Base-by-base conservation (phyloP, 129 eudicot genomes). In the Escallonia rubra region DNA sequence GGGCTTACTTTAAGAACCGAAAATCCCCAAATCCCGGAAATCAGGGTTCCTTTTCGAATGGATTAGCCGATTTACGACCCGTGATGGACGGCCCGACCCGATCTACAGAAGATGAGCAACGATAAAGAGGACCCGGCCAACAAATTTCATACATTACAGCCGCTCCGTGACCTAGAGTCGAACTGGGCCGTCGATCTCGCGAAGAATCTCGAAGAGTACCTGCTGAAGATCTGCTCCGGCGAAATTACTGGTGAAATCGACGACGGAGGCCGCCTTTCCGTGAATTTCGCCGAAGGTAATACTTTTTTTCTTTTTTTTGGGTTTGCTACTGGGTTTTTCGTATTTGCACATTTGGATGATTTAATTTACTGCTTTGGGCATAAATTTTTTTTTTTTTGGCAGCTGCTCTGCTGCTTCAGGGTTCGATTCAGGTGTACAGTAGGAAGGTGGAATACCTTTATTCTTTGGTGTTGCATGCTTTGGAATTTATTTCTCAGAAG, bases 101-200 rank as follows among this genome's bases (percentile, higher is more conserved):
- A 41, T 43, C 23, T 16, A 1, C 3, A 38, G 40, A 76, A 80
- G 39, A 85, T 87, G 96, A 84, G 57, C 71, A 70, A 52, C 64
- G 75, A 80, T 48, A 73, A 64, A 46, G 85, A 75, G 72, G 79
- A 70, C 16, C 77, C 78, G 34, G 66, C 82, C 67, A 82, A 59
- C 61, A 78, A 74, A 11, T 82, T 82, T 53, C 86, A 89, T 57
- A 74, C 87, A 15, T 82, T 93, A 3, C 92, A 83, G 73, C 93
- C 99, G 0, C 95, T 60, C 47, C 87, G 99, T 59, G 99, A 93
- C 71, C 78, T 86, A 42, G 81, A 86, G 61, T 89, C 93, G 4
- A 93, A 93, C 74, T 93, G 96, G 96, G 91, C 79, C 15, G 93
- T 93, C 40, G 99, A 93, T 81, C 81, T 93, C 73, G 96, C 93